Conservation (phyloP, 1,284 basidiomycete genomes). For the Boletus smithii region DNA sequence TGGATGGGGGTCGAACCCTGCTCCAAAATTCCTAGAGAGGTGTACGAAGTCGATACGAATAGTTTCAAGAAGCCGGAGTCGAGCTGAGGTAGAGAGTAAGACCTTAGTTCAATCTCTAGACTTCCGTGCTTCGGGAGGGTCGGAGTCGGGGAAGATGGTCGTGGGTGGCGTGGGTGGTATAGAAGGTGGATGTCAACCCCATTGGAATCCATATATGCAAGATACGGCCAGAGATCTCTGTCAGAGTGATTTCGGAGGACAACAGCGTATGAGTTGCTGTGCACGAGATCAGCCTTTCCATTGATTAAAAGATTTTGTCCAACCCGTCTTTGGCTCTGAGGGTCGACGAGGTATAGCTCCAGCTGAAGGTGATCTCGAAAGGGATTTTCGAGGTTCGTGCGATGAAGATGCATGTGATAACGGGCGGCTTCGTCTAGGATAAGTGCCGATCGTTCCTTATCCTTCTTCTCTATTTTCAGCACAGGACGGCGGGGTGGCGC, state of each 20-base stretch:
- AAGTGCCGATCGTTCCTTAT: slow-evolving; percentile 34
- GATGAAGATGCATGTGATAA: slow-evolving; percentile 46
- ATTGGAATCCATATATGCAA: slow-evolving; percentile 46
- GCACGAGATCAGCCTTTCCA: slow-evolving; percentile 38
- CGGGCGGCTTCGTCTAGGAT: slow-evolving; percentile 42
- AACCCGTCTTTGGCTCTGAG: slow-evolving; percentile 29
- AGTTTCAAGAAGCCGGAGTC: slow-evolving; percentile 45
- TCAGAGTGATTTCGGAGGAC: slow-evolving; percentile 41
- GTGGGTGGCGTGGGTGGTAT: slow-evolving; percentile 41
- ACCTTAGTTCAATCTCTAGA: slow-evolving; percentile 38
- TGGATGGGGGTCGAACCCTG: slow-evolving; percentile 32
- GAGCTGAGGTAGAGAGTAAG: slow-evolving; percentile 34
- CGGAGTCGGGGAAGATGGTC: slow-evolving; percentile 26
- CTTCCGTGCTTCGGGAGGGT: slow-evolving; percentile 36
- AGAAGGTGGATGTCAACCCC: slow-evolving; percentile 44
- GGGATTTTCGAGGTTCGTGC: slow-evolving; percentile 39
- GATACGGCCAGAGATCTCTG: slow-evolving; percentile 44
- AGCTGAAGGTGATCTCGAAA: slow-evolving; percentile 37
- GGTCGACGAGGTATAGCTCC: slow-evolving; percentile 40
- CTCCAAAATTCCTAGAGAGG: slow-evolving; percentile 42
- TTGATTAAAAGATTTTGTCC: slow-evolving; percentile 39
- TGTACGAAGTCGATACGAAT: slow-evolving; percentile 44
- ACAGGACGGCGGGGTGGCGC: slow-evolving; percentile 32
- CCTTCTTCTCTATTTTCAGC: slow-evolving; percentile 36
- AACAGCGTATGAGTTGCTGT: slow-evolving; percentile 38